A percentile compares a stretch with the other conserved stretches of the same genome.
Evolutionary conservation across 2,329 filamentous ascomycete genomes (phyloP).

Genomic region (Colletotrichum melonis): DNA sequence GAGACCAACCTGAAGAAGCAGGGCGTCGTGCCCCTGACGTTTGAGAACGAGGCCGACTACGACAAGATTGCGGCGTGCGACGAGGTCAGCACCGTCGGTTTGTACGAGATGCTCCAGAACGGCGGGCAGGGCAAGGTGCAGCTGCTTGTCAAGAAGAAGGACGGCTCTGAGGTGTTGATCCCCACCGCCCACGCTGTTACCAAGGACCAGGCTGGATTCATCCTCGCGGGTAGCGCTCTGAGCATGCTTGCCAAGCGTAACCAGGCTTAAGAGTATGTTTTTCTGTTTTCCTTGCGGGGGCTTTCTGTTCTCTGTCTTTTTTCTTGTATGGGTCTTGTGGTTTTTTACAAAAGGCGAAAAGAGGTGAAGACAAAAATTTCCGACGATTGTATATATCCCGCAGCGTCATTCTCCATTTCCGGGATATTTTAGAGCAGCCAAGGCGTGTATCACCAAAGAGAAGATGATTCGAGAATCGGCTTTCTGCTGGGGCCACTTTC

Average conservation of each 20-base stretch:
- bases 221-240: constrained; percentile 92
- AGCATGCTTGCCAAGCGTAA: constrained; percentile 81
- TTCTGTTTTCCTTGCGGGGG: background rate
- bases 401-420: background rate
- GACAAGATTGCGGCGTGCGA: constrained; percentile 86
- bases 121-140: constrained; percentile 83
- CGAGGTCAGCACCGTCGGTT: constrained; percentile 81
- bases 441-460: background rate
- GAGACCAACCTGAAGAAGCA: constrained; percentile 98
- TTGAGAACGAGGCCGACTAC: constrained; percentile 89
- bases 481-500: background rate
- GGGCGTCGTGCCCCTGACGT: constrained; percentile 93
- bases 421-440: background rate
- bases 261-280: constrained; percentile 14
- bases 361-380: constrained; percentile 17
- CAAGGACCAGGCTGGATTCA: constrained; percentile 90
- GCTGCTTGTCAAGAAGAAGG: constrained; percentile 71
- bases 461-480: background rate
- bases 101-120: constrained; percentile 83
- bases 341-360: constrained; percentile 12
- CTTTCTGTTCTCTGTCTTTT: background rate
- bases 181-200: constrained; percentile 89
- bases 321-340: background rate
- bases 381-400: constrained; percentile 22
- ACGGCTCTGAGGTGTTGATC: constrained; percentile 75